A percentile compares a stretch with the other conserved stretches of the same genome.
phyloP scores from a whole-genome alignment of 164 flowering plant genomes.

The Saururus chinensis region DNA sequence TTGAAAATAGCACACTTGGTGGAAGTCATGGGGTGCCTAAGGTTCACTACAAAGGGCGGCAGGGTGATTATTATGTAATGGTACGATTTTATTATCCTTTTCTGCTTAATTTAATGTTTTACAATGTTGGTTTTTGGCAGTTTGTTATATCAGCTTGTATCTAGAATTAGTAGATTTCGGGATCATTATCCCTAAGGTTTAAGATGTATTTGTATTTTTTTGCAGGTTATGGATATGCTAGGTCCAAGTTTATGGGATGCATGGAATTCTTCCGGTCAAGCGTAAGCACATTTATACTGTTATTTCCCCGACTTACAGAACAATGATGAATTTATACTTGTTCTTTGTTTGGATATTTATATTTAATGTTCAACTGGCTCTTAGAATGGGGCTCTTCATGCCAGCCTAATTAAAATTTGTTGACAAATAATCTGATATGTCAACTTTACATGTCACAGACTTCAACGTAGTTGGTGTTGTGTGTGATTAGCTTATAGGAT shows the following conservation, averaged over 20 bases:
- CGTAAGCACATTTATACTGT: constrained; percentile 40
- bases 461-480: not conserved
- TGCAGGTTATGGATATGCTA: constrained; percentile 90
- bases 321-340: not conserved
- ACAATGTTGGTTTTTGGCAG: not conserved
- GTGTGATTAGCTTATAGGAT: not conserved
- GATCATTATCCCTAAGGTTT: not conserved
- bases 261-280: constrained; percentile 78
- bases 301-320: not conserved
- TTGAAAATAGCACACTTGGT: constrained; percentile 46
- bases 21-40: constrained; percentile 86
- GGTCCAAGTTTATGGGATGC: constrained; percentile 96
- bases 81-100: constrained; percentile 24
- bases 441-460: not conserved
- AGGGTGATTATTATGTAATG: constrained; percentile 89
- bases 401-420: not conserved
- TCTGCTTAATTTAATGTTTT: not conserved
- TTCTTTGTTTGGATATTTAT: not conserved
- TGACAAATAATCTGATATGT: not conserved
- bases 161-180: not conserved
- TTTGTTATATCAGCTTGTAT: not conserved
- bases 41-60: constrained; percentile 81
- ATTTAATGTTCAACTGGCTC: not conserved
- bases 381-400: no score
- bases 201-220: not conserved